A percentile compares a stretch with the other conserved stretches of the same genome.
phyloP scores from a whole-genome alignment of 2,329 filamentous ascomycete genomes.

The Neofusicoccum parvum region DNA sequence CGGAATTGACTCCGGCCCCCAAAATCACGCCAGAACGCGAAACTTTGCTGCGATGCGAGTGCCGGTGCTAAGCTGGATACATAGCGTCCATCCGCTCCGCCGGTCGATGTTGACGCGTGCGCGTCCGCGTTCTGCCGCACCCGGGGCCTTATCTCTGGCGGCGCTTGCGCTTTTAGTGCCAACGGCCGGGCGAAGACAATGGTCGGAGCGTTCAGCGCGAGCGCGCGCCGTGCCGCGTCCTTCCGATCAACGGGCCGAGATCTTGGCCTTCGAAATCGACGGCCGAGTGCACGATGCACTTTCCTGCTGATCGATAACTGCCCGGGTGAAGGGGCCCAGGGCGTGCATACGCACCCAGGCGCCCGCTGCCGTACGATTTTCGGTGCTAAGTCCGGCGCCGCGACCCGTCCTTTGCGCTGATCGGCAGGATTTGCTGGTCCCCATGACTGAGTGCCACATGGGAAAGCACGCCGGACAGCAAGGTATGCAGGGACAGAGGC shows the following conservation, averaged over 20 bases:
- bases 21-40: neutral
- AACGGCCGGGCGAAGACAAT: neutral
- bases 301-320: neutral
- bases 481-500: no score
- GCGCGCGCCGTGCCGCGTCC: neutral
- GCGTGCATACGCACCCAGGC: neutral
- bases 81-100: neutral
- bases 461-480: no score
- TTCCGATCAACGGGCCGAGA: conserved; percentile 12
- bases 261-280: neutral
- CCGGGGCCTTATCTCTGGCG: neutral
- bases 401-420: no score
- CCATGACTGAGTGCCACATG: no score
- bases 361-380: neutral
- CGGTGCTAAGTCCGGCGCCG: no score
- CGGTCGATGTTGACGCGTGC: neutral
- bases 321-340: neutral
- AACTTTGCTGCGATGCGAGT: neutral
- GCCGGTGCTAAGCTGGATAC: neutral
- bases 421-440: no score
- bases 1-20: neutral
- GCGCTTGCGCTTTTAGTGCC: neutral
- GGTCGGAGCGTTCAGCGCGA: no score
- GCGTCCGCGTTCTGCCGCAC: neutral
- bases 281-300: no score